These are phyloP conservation scores for Dendrobium nobile DNA, from an alignment of 106 monocot species.

Conservation along the genomic window DNA sequence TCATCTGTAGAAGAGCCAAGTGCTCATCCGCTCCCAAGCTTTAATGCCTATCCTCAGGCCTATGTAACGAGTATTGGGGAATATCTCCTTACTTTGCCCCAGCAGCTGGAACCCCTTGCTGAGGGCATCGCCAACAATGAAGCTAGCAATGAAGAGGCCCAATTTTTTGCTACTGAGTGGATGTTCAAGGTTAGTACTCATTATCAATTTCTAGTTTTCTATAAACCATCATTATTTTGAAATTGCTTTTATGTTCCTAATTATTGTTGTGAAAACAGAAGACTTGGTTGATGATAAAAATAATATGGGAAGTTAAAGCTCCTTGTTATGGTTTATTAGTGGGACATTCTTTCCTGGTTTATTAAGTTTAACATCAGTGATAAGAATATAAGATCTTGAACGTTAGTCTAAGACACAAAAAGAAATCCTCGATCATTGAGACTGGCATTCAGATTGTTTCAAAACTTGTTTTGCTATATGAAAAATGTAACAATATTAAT, in stretches of 20 bases:
- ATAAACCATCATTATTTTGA: neutral
- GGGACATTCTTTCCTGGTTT: neutral
- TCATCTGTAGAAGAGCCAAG: conserved; percentile 81
- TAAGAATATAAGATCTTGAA: neutral
- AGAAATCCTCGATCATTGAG: neutral
- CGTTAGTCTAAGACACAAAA: neutral
- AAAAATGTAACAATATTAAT: neutral
- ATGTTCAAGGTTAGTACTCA: conserved; percentile 77
- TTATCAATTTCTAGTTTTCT: neutral
- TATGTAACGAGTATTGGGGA: conserved; percentile 93
- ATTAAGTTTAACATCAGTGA: neutral
- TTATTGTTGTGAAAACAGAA: neutral
- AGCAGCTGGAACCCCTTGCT: conserved; percentile 84
- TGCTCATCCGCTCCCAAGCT: conserved; percentile 79
- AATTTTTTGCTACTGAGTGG: conserved; percentile 98
- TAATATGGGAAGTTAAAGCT: neutral
- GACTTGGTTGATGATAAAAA: neutral
- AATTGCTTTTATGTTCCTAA: neutral
- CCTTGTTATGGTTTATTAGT: neutral
- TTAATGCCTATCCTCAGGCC: conserved; percentile 90
- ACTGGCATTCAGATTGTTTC: neutral
- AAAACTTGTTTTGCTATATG: neutral
- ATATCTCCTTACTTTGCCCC: conserved; percentile 91
- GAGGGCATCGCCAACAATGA: conserved; percentile 65
- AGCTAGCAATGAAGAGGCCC: conserved; percentile 63